Base-by-base conservation (phyloP, 495 filamentous ascomycete species). In the Daldinia caldariorum region DNA sequence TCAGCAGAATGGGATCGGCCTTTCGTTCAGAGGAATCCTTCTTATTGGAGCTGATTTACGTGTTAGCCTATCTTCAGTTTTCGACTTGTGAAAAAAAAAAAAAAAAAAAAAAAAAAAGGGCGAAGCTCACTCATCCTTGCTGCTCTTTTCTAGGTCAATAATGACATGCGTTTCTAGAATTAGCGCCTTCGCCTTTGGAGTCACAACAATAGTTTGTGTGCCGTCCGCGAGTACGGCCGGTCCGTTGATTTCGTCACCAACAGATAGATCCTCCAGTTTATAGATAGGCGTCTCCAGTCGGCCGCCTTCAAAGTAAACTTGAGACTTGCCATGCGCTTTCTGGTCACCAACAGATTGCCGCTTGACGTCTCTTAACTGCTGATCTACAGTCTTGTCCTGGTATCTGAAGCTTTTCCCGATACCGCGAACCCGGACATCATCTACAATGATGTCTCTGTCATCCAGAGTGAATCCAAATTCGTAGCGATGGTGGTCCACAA, bases 381-480 rank as follows among this genome's bases (percentile, higher is more conserved):
- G 85, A 66, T 93, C 90, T 3, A 97, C 91, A 3, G 92, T 92
- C 79, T 89, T 92, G 43, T 92, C 91, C 20, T 91, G 81, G 29
- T 87, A 89, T 62, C 90, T 86, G 78, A 93, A 94, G 64, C 91
- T 97, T 78, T 92, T 94, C 39, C 88, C 93, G 67, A 97, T 96
- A 12, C 94, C 94, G 59, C 94, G 83, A 7, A 94, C 92, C 18
- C 95, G 88, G 10, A 97, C 90, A 78, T 97, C 94, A 63, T 98
- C 95, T 26, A 98, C 87, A 56, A 98, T 91, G 45, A 97, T 93
- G 71, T 97, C 92, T 54, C 94, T 84, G 50, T 94, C 90, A 22
- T 94, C 92, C 2, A 97, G 82, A 1, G 92, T 94, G 74, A 99
- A 97, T 0, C 93, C 94, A 77, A 97, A 99, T 74, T 97, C 95